These are phyloP conservation scores for Usnea hakonensis DNA, from an alignment of 495 filamentous ascomycete species.

Conservation along the genomic window DNA sequence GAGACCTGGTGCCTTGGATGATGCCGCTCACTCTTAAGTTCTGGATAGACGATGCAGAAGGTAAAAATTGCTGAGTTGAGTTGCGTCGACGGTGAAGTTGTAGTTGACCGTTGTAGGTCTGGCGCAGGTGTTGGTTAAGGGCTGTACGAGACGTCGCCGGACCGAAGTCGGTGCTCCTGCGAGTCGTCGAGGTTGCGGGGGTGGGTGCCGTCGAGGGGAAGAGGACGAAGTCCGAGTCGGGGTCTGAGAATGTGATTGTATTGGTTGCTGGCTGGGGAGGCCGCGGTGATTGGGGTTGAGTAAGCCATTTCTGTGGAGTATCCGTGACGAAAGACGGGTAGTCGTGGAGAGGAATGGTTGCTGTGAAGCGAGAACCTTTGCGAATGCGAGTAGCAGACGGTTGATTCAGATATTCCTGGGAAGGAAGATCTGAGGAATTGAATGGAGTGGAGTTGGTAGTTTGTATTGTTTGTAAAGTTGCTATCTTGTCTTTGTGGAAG, in stretches of 20 bases:
- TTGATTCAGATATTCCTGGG: slow-evolving; percentile 24
- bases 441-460: slow-evolving; percentile 21
- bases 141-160: slow-evolving; percentile 25
- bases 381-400: slow-evolving; percentile 20
- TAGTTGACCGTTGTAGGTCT: slow-evolving; percentile 22
- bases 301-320: slow-evolving; percentile 24
- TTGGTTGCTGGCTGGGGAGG: slow-evolving; percentile 20
- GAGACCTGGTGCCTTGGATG: slow-evolving; percentile 21
- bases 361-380: slow-evolving; percentile 22
- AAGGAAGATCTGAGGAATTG: slow-evolving; percentile 23
- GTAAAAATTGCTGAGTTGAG: slow-evolving; percentile 22
- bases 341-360: slow-evolving; percentile 23
- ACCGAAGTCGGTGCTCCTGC: slow-evolving; percentile 14
- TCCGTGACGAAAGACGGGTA: slow-evolving; percentile 26
- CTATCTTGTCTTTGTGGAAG: slow-evolving; percentile 21
- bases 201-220: slow-evolving; percentile 15
- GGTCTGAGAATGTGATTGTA: slow-evolving; percentile 7
- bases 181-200: slow-evolving; percentile 15
- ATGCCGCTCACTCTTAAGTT: slow-evolving; percentile 26
- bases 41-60: slow-evolving; percentile 23
- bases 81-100: slow-evolving; percentile 11
- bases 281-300: slow-evolving; percentile 26
- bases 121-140: slow-evolving; percentile 19
- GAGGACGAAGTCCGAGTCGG: slow-evolving; percentile 24
- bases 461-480: background rate